Evolutionary conservation across 192 early-diverging fungal species (phyloP).

Genomic region (Coemansia sp.): DNA sequence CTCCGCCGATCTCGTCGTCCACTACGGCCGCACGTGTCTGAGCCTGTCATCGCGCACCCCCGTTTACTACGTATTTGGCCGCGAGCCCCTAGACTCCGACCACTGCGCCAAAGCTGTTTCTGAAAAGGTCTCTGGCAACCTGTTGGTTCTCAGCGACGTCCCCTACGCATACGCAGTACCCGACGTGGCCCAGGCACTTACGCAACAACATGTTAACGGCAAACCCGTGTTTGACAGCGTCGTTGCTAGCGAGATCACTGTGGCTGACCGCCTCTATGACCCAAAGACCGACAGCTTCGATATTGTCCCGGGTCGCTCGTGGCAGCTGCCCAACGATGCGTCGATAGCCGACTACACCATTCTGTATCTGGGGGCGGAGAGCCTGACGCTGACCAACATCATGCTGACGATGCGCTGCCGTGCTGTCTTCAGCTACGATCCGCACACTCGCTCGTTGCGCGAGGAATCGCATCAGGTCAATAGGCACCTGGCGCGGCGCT

Average conservation of each 20-base stretch:
- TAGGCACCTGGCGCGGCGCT: slow-evolving; percentile 63
- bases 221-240: neutral
- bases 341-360: slow-evolving; percentile 66
- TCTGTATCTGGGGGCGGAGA: slow-evolving; percentile 84
- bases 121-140: slow-evolving; percentile 38
- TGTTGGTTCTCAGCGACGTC: slow-evolving; percentile 79
- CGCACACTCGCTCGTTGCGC: slow-evolving; percentile 55
- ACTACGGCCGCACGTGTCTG: slow-evolving; percentile 93
- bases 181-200: slow-evolving; percentile 18
- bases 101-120: slow-evolving; percentile 55
- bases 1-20: slow-evolving; percentile 83
- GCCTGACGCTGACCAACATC: slow-evolving; percentile 82
- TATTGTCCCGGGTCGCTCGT: slow-evolving; percentile 56
- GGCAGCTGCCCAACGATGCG: slow-evolving; percentile 49
- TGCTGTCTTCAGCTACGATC: slow-evolving; percentile 70
- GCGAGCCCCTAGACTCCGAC: slow-evolving; percentile 64
- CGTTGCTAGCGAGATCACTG: slow-evolving; percentile 10
- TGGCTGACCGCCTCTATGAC: slow-evolving; percentile 10
- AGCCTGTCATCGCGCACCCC: slow-evolving; percentile 79
- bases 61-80: slow-evolving; percentile 86
- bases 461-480: slow-evolving; percentile 62
- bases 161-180: slow-evolving; percentile 63
- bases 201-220: neutral
- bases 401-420: slow-evolving; percentile 67
- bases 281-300: neutral